Base-by-base conservation (phyloP, 179 eudicot species). In the Gypsophila paniculata region DNA sequence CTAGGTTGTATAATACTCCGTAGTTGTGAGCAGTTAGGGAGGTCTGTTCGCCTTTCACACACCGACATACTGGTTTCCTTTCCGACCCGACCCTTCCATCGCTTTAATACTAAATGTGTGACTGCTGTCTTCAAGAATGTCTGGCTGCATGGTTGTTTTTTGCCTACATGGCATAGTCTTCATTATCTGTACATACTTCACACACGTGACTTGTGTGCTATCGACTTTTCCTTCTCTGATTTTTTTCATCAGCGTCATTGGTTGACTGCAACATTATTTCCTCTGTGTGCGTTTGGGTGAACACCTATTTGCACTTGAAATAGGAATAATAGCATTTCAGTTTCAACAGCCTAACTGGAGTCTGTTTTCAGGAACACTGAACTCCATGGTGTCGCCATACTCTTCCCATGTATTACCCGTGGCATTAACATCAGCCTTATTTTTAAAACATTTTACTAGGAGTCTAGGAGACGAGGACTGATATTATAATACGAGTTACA, bases 41-140 rank as follows among this genome's bases (percentile, higher is more conserved):
- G 74, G 36, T 54, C 29, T 13, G 46, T 63, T 49, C 15, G 63
- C 22, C 75, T 76, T 65, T 38, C 29, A 29, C 72, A 15, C 14
- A 55, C 62, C 44, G 22, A 29, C 72, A 15, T 8, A 55, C 62
- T 58, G 22, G 42, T 52, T 54, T 54, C 25, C 65, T 53, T 68
- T 62, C 39, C 18, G 69, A 61, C n/a, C n/a, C n/a, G 48, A 34
- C 44, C 49, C 9, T 26, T 26, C 57, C 44, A 3, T 48, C 23
- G 62, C 25, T 32, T 48, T 12, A 48, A 17, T 52, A 1, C 34
- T 29, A 29, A 29, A 29, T 1, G 34, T 29, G 34, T 29, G 34
- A 29, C 34, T 29, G 34, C 34, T 4, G 1, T 29, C 34, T 29
- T 29, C 34, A 1, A 4, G 34, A 29, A 29, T 29, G 34, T 29